A percentile compares a stretch with the other conserved stretches of the same genome.
Evolutionary conservation across 768 basidiomycete species (phyloP).

Genomic region (Amanita polypyramis): DNA sequence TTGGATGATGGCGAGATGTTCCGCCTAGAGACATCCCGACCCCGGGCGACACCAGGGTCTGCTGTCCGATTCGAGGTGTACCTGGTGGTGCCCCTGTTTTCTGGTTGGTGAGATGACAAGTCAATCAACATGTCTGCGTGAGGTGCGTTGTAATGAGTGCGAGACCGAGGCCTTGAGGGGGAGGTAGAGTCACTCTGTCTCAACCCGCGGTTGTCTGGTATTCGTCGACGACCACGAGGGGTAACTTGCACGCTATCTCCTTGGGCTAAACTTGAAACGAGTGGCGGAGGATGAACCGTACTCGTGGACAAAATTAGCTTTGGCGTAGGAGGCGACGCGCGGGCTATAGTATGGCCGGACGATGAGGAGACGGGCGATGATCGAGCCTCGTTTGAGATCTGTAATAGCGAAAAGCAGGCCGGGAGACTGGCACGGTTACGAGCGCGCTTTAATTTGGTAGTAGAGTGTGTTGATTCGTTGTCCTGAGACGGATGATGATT

Average conservation of each 20-base stretch:
- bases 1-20: constrained; percentile 51
- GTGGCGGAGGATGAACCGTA: constrained; percentile 15
- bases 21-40: constrained; percentile 40
- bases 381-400: constrained; percentile 32
- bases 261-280: constrained; percentile 12
- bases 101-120: background rate
- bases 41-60: constrained; percentile 28
- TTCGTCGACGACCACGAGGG: constrained; percentile 43
- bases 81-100: constrained; percentile 19
- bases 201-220: constrained; percentile 22
- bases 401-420: constrained; percentile 65
- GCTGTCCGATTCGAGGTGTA: constrained; percentile 38
- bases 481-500: constrained; percentile 18
- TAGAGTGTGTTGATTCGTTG: constrained; percentile 13
- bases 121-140: background rate
- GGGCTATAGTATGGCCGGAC: constrained; percentile 35
- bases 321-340: constrained; percentile 53
- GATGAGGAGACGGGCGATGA: constrained; percentile 36
- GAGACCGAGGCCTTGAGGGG: constrained; percentile 29
- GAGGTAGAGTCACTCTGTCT: constrained; percentile 28
- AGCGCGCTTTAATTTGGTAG: constrained; percentile 33
- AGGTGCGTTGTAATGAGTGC: constrained; percentile 6
- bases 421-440: constrained; percentile 68
- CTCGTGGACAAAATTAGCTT: constrained; percentile 29
- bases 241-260: constrained; percentile 27